Conservation (phyloP, 441 rosid genomes). For the Breynia disticha region DNA sequence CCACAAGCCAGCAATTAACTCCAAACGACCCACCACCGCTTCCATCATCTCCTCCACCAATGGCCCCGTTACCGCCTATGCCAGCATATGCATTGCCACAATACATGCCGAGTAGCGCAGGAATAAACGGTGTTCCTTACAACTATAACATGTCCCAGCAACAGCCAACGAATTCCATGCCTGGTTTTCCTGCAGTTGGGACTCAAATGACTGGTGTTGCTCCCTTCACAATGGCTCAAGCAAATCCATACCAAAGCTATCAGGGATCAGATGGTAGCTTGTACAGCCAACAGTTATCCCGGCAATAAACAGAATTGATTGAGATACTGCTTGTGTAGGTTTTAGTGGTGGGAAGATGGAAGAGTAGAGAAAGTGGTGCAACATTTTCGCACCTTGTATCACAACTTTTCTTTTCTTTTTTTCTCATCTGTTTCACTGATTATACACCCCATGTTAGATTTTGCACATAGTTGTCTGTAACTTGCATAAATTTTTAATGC, state of each 20-base stretch:
- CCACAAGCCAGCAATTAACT: slow-evolving; percentile 21
- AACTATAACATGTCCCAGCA: slow-evolving; percentile 43
- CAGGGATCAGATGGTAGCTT: slow-evolving; percentile 53
- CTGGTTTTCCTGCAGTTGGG: slow-evolving; percentile 24
- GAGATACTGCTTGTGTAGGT: slow-evolving; percentile 9
- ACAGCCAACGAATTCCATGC: slow-evolving; percentile 28
- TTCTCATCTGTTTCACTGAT: too few relatives aligned
- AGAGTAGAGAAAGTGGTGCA: slow-evolving; percentile 7
- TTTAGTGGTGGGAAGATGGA: slow-evolving; percentile 11
- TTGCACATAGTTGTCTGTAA: too few relatives aligned
- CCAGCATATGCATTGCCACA: slow-evolving; percentile 39
- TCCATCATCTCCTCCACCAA: slow-evolving; percentile 47
- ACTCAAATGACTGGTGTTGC: slow-evolving; percentile 34
- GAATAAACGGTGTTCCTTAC: slow-evolving; percentile 36
- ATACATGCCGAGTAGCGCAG: slow-evolving; percentile 44
- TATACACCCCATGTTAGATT: too few relatives aligned
- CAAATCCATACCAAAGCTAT: slow-evolving; percentile 41
- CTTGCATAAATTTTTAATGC: too few relatives aligned
- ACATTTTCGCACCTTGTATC: neutral
- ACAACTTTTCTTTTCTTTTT: too few relatives aligned
- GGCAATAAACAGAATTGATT: slow-evolving; percentile 33
- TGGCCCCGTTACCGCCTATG: slow-evolving; percentile 49
- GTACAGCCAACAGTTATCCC: slow-evolving; percentile 45
- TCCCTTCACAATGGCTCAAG: slow-evolving; percentile 23
- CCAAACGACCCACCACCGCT: slow-evolving; percentile 36